Conservation (phyloP, 805 yeast species). For the Wickerhamomyces canadensis region DNA sequence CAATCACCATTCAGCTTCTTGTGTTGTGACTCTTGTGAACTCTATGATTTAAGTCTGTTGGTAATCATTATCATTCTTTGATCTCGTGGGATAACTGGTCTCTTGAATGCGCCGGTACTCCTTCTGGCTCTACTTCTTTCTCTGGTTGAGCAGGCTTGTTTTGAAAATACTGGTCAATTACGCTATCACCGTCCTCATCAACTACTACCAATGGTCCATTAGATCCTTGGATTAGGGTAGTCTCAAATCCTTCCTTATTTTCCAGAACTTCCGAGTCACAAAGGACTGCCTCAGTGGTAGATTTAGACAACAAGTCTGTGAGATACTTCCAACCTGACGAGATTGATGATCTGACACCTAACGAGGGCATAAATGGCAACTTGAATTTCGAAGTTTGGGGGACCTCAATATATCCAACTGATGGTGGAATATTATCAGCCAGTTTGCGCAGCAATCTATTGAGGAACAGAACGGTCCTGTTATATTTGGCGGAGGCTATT, state of each 20-base stretch:
- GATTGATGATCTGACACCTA: background rate
- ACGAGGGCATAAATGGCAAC: conserved; percentile 2
- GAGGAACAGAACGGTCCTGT: conserved; percentile 20
- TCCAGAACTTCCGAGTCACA: too few relatives aligned
- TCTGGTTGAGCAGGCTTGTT: too few relatives aligned
- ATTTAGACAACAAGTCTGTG: too few relatives aligned
- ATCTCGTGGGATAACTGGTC: too few relatives aligned
- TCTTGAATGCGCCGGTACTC: too few relatives aligned
- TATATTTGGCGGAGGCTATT: conserved; percentile 22
- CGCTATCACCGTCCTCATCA: background rate
- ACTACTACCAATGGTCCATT: background rate
- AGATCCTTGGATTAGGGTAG: background rate
- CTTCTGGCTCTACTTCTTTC: background rate
- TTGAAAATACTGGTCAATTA: background rate
- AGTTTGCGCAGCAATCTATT: conserved; percentile 20
- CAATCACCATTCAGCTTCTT: too few relatives aligned
- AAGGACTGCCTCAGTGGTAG: too few relatives aligned
- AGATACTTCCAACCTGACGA: too few relatives aligned
- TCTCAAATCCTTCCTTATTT: too few relatives aligned
- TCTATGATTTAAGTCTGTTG: too few relatives aligned
- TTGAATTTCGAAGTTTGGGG: background rate
- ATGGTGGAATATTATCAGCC: conserved; percentile 25
- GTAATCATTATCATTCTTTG: too few relatives aligned
- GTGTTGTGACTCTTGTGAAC: too few relatives aligned
- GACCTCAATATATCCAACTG: conserved; percentile 23